These are phyloP conservation scores for Aspergillus bombycis DNA, from an alignment of 2,329 filamentous ascomycete genomes.

Conservation along the genomic window DNA sequence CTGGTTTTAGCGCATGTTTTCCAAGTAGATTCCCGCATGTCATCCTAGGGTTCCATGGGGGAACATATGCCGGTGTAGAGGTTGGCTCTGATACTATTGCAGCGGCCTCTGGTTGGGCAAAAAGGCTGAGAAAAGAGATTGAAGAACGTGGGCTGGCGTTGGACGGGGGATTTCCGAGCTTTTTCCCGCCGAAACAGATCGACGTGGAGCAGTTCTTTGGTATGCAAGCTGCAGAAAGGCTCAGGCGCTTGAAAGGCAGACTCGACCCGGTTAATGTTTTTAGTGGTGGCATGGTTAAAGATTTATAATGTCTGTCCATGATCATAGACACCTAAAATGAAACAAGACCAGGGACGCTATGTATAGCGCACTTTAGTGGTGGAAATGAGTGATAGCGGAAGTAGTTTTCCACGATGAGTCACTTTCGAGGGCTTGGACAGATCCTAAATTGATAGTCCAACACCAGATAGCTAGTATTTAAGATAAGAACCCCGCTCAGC, in stretches of 20 bases:
- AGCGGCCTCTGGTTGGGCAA: background rate
- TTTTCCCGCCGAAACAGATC: slow-evolving; percentile 1
- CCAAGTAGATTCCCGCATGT: too few species aligned
- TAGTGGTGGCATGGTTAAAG: background rate
- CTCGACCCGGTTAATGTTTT: background rate
- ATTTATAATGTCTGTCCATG: background rate
- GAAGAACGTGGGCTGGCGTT: background rate
- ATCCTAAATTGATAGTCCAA: background rate
- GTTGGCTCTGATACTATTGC: background rate
- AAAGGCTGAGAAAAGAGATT: background rate
- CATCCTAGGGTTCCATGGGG: too few species aligned
- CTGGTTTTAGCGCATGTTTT: too few species aligned
- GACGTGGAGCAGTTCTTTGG: slow-evolving; percentile 4
- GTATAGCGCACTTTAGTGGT: background rate
- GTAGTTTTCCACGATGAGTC: background rate
- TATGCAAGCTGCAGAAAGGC: background rate
- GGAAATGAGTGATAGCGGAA: background rate
- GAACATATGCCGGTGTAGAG: too few species aligned
- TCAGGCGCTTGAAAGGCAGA: too few species aligned
- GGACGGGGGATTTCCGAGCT: background rate
- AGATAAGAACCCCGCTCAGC: background rate
- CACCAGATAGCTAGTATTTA: background rate
- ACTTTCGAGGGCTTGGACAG: background rate
- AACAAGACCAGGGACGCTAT: background rate
- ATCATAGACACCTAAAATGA: background rate